phyloP scores from a whole-genome alignment of 164 flowering plant genomes.

The Vitis amurensis region DNA sequence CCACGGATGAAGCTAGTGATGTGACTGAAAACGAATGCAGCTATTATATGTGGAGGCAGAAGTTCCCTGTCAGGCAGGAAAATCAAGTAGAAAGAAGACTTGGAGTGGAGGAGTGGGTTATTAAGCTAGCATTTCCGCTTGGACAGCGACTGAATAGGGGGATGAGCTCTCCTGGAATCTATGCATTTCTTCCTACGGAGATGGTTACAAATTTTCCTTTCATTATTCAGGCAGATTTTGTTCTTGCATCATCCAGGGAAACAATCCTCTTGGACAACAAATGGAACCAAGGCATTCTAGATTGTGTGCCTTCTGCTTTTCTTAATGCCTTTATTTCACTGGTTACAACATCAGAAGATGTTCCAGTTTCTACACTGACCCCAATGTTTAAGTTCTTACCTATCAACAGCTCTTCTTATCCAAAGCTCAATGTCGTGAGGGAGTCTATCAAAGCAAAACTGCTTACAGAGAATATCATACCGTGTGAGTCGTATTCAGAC shows the following conservation, averaged over 20 bases:
- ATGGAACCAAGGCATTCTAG: conserved; percentile 66
- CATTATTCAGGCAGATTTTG: conserved; percentile 63
- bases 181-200: conserved; percentile 67
- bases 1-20: conserved; percentile 34
- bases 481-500: conserved; percentile 35
- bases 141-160: conserved; percentile 48
- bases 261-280: conserved; percentile 41
- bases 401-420: conserved; percentile 29
- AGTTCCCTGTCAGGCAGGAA: conserved; percentile 49
- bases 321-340: conserved; percentile 44
- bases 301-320: conserved; percentile 54
- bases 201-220: conserved; percentile 67
- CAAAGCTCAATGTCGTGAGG: conserved; percentile 36
- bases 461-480: conserved; percentile 40
- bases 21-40: conserved; percentile 31
- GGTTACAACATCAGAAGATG: conserved; percentile 35
- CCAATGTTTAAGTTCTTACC: conserved; percentile 47
- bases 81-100: conserved; percentile 40
- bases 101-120: conserved; percentile 50
- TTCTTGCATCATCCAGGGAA: conserved; percentile 58
- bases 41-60: conserved; percentile 72
- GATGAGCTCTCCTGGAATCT: conserved; percentile 44
- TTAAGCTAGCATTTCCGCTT: conserved; percentile 58
- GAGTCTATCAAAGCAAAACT: conserved; percentile 40
- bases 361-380: conserved; percentile 42